Percentiles rank a stretch among this genome's conserved stretches.
phyloP scores from a whole-genome alignment of 331 rosid species.

The Phaseolus coccineus region DNA sequence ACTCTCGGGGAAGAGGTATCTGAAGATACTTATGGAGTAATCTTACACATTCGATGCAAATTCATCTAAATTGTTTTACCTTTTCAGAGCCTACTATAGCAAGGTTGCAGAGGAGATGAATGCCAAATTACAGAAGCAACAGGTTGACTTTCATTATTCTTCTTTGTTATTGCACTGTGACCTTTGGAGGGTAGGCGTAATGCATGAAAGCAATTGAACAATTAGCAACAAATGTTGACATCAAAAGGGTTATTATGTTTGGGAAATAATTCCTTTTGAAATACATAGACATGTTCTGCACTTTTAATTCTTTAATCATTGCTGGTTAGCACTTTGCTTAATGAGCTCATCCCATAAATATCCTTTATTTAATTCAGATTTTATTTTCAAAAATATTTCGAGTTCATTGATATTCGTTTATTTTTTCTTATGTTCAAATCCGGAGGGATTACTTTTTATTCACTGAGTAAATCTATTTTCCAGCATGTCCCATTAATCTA shows the following conservation, averaged over 20 bases:
- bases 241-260: slow-evolving; percentile 26
- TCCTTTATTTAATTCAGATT: not conserved
- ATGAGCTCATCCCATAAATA: not conserved
- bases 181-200: slow-evolving; percentile 34
- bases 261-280: slow-evolving; percentile 21
- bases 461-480: not conserved
- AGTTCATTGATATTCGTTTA: not conserved
- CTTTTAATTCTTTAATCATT: not conserved
- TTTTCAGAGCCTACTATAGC: slow-evolving; percentile 66
- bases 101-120: slow-evolving; percentile 60
- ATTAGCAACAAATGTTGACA: slow-evolving; percentile 27
- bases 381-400: not conserved
- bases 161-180: slow-evolving; percentile 28
- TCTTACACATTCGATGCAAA: slow-evolving; percentile 15
- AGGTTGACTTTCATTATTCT: slow-evolving; percentile 57
- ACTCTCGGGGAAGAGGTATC: slow-evolving; percentile 74
- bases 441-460: not conserved
- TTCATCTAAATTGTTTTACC: slow-evolving; percentile 45
- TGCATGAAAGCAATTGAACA: slow-evolving; percentile 18
- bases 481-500: not conserved
- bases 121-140: slow-evolving; percentile 66
- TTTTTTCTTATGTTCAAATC: not conserved
- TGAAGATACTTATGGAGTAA: slow-evolving; percentile 39
- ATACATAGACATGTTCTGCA: slow-evolving; percentile 25
- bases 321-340: not conserved